Conservation (phyloP, 768 basidiomycete genomes). For the Cubamyces sp. region DNA sequence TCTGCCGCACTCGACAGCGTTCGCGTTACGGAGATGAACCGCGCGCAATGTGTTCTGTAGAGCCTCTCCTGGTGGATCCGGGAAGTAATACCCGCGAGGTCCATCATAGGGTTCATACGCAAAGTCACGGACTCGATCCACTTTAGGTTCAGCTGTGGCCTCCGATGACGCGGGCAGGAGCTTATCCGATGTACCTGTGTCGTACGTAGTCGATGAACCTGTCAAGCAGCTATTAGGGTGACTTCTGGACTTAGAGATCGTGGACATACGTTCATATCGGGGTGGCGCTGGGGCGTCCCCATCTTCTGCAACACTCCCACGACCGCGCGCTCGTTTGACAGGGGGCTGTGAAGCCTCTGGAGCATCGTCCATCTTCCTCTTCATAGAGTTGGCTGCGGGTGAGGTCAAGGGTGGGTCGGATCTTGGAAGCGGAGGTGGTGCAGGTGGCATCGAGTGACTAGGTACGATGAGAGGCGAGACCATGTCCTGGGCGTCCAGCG, state of each 20-base stretch:
- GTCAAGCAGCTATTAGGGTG: background rate
- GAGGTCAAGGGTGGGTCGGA: background rate
- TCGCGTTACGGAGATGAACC: constrained; percentile 24
- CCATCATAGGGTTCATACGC: constrained; percentile 29
- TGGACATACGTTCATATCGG: constrained; percentile 2
- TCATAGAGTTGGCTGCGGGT: background rate
- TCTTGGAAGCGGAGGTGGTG: too few relatives aligned
- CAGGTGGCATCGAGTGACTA: too few relatives aligned
- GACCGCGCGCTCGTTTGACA: constrained; percentile 3
- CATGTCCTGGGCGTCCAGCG: constrained; percentile 1
- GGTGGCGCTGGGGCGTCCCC: background rate
- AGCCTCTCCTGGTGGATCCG: constrained; percentile 29
- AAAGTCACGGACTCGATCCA: constrained; percentile 30
- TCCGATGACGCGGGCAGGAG: constrained; percentile 6
- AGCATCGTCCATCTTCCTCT: background rate
- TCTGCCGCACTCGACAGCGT: constrained; percentile 12
- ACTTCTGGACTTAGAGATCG: background rate
- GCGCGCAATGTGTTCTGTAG: constrained; percentile 14
- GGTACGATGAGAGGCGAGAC: background rate
- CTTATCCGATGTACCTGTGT: background rate
- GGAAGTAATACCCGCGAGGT: constrained; percentile 26
- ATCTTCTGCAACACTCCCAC: background rate
- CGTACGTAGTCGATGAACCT: constrained; percentile 10
- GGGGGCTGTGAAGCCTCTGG: background rate
- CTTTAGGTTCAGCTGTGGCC: constrained; percentile 9